Percentiles rank a stretch among this genome's conserved stretches.
These are phyloP conservation scores for Nakazawaea wyomingensis DNA, from an alignment of 805 yeast genomes.

Conservation along the genomic window DNA sequence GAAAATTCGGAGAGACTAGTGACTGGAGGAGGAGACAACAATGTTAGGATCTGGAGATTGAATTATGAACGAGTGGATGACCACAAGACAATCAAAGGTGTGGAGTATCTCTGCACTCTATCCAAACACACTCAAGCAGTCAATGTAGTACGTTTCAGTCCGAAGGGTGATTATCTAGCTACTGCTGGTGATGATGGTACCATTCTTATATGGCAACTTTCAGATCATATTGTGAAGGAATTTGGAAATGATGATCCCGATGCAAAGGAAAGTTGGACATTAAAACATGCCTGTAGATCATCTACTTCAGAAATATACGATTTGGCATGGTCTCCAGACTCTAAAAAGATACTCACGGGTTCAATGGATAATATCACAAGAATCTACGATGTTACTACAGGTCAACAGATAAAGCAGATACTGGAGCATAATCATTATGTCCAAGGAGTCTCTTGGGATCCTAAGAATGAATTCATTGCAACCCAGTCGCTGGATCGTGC, in stretches of 20 bases:
- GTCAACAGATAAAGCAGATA: constrained; percentile 51
- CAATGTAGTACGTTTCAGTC: constrained; percentile 79
- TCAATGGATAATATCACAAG: constrained; percentile 85
- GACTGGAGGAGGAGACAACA: constrained; percentile 94
- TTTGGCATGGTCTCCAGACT: constrained; percentile 88
- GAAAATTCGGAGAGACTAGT: constrained; percentile 44
- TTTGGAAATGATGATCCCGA: constrained; percentile 55
- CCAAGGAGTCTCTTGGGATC: constrained; percentile 98
- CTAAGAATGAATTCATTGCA: constrained; percentile 66
- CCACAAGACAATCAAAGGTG: constrained; percentile 27
- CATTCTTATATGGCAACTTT: constrained; percentile 70
- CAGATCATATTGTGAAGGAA: constrained; percentile 49
- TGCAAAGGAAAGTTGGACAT: constrained; percentile 67
- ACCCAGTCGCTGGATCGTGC: constrained; percentile 90
- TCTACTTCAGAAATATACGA: constrained; percentile 81
- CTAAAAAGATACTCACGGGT: constrained; percentile 72
- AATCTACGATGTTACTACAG: constrained; percentile 54
- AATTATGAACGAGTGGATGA: constrained; percentile 17
- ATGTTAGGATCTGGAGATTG: constrained; percentile 51
- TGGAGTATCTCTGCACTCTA: constrained; percentile 76
- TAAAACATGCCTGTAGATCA: constrained; percentile 52
- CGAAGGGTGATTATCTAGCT: constrained; percentile 66
- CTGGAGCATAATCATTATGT: constrained; percentile 83
- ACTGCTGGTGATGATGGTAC: constrained; percentile 96
- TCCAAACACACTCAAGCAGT: constrained; percentile 92